Percentiles rank a stretch among this genome's conserved stretches.
phyloP scores from a whole-genome alignment of 495 filamentous ascomycete species.

The Chaetomium tenue region DNA sequence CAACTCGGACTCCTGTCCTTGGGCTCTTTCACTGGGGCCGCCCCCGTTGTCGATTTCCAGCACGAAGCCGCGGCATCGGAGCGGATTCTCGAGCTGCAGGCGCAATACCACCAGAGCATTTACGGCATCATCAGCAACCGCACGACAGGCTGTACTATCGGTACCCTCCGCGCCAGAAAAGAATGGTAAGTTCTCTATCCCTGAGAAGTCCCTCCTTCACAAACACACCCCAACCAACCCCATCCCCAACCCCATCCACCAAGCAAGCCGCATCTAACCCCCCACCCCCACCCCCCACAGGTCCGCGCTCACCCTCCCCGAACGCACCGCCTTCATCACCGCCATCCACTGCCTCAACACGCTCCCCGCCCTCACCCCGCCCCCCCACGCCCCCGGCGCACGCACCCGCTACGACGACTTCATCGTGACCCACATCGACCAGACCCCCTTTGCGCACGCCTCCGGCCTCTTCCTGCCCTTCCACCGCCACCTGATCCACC shows the following conservation, averaged over 20 bases:
- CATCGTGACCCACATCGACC: constrained; percentile 58
- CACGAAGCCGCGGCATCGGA: constrained; percentile 13
- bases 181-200: constrained; percentile 16
- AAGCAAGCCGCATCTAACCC: neutral
- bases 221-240: neutral
- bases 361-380: constrained; percentile 26
- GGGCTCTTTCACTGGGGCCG: neutral
- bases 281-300: constrained; percentile 29
- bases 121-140: constrained; percentile 11
- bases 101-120: constrained; percentile 20
- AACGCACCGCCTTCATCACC: constrained; percentile 56
- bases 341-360: constrained; percentile 60
- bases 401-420: constrained; percentile 60
- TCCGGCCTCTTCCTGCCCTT: constrained; percentile 61
- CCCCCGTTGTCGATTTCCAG: neutral
- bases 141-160: constrained; percentile 16
- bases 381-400: constrained; percentile 25
- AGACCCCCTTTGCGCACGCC: constrained; percentile 56
- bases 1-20: neutral
- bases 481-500: constrained; percentile 62
- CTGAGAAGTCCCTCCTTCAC: neutral
- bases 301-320: constrained; percentile 37
- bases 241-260: neutral
- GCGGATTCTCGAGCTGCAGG: constrained; percentile 15
- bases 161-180: constrained; percentile 18